Conservation (phyloP, 2,329 filamentous ascomycete genomes). For the Monilinia laxa region DNA sequence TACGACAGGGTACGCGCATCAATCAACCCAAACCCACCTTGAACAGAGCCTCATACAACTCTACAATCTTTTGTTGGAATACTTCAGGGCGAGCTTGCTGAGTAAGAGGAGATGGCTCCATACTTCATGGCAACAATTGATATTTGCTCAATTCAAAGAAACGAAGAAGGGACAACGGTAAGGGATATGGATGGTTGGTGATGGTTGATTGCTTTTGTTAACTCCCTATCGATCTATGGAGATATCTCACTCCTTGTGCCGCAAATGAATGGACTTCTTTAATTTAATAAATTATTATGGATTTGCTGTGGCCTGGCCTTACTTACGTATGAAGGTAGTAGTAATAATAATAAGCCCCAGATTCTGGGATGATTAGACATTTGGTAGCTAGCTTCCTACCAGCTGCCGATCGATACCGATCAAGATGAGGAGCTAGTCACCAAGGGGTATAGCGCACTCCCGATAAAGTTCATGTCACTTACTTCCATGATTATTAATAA, state of each 20-base stretch:
- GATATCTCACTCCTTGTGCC: not conserved
- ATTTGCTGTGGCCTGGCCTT: not conserved
- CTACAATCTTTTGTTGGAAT: slow-evolving; percentile 91
- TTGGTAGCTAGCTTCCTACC: not conserved
- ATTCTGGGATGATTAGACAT: not conserved
- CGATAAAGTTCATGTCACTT: not conserved
- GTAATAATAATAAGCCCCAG: slow-evolving; percentile 1
- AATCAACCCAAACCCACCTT: slow-evolving; percentile 51
- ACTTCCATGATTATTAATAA: no score
- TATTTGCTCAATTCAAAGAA: not conserved
- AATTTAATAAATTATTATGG: slow-evolving; percentile 7
- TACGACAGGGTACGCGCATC: slow-evolving; percentile 13
- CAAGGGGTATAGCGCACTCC: not conserved
- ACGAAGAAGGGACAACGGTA: not conserved
- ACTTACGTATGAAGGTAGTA: slow-evolving; percentile 1
- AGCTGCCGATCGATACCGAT: not conserved
- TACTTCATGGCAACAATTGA: slow-evolving; percentile 44
- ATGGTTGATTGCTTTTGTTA: no score
- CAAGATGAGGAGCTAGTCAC: not conserved
- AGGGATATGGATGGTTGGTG: not conserved
- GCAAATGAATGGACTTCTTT: slow-evolving; percentile 6
- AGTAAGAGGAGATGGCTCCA: slow-evolving; percentile 91
- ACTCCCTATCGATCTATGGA: not conserved
- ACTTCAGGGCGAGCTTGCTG: slow-evolving; percentile 86
- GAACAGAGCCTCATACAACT: slow-evolving; percentile 84